Evolutionary conservation across 495 filamentous ascomycete genomes (phyloP), one percentile per base, ranked within the genome.

Genomic region (Hypoxylon cercidicola): DNA sequence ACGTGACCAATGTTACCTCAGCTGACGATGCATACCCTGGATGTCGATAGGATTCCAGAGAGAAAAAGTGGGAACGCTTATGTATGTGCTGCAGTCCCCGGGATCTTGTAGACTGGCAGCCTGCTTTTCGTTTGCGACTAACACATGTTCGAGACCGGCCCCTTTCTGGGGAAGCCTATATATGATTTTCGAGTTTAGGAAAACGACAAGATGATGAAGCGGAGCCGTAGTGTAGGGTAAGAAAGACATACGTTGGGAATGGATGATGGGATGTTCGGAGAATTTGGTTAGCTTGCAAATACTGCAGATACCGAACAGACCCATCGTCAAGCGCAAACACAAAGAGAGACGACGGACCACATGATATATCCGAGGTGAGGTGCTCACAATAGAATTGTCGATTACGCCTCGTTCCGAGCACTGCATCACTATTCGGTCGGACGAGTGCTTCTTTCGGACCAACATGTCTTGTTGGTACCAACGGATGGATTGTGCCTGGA

Each of bases 1-100:
- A 68, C 58, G 58, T 62, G 59, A 62, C 59, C 64, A 63, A 68
- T 62, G 64, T 68, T 53, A 62, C 59, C 64, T 58, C 54, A 62
- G 59, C 47, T 68, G 64, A 68, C 40, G 64, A 50, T 62, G 58
- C 52, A 60, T 20, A 55, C 37, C 56, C 25, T 50, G 45, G 44
- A 16, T 15, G 23, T 20, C 21, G 35, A 16, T 52, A 55, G 44
- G 51, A 46, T 46, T 13, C 45, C 32, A 48, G 41, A 48, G 32
- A 16, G 37, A 46, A 57, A 57, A 66, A 53, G 58, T 41, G 58
- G 52, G 50, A 41, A 34, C 15, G 21, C 15, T 54, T 25, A n/a
- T 47, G 15, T 52, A 51, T 50, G 19, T 56, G 53, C 13, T 55
- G 50, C 37, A 45, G 30, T 47, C 18, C 43, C 23, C 3, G 43